Evolutionary conservation across 176 grass and related monocot genomes (phyloP), one percentile per base, ranked within the genome.

Genomic region (Lolium multiflorum): DNA sequence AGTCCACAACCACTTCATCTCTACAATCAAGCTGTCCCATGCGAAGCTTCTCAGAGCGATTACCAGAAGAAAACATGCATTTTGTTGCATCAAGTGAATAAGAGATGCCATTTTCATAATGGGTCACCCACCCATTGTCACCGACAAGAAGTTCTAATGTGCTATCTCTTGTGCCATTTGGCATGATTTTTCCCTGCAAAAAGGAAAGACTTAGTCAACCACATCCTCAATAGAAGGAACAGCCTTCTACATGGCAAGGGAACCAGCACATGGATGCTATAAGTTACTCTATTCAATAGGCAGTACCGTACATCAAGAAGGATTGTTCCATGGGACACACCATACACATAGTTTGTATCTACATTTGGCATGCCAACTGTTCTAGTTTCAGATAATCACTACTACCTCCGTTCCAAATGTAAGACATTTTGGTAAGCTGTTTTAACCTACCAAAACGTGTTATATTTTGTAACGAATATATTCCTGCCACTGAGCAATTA

Each of bases 11-110:
- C 73, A 96, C 83, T 85, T 98, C 96, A 90, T 94, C 84, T 77
- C 66, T 81, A 86, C 96, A 98, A 82, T 94, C 80, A 48, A 96
- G 87, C 63, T 88, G 76, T 79, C 83, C 96, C 81, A 98, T 94
- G 31, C 92, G 93, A 86, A 90, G 86, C 82, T 98, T 98, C 90
- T 96, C 96, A 50, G 96, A 96, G 61, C 82, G 93, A 60, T 98
- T 98, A 82, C 96, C 96, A 82, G 88, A 94, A 82, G 96, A 98
- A 91, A 98, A 98, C 92, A 96, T 98, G 89, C 92, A 96, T 84
- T 92, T 96, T 69, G 96, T 96, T 77, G 93, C 84, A 96, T 94
- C 96, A 85, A 98, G 89, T 2, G 96, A 96, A 75, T 98, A 98
- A 52, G 65, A 69, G 21, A 98, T 94, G 83, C 88, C 92, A 69